A percentile compares a stretch with the other conserved stretches of the same genome.
phyloP scores from a whole-genome alignment of 1,139 yeast genomes.

The Taphrina wiesneri region DNA sequence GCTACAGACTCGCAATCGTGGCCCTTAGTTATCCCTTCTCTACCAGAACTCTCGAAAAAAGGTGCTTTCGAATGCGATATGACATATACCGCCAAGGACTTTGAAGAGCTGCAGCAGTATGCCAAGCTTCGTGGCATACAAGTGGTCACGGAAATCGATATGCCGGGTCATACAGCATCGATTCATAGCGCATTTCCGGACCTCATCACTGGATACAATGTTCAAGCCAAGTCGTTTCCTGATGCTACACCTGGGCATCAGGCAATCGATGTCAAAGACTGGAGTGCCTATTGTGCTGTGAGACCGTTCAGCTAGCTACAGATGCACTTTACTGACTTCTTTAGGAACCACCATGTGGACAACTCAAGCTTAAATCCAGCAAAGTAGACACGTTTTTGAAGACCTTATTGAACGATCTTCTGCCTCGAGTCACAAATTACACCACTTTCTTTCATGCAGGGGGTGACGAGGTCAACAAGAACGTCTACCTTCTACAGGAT shows the following conservation, averaged over 20 bases:
- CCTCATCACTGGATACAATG: slow-evolving; percentile 1
- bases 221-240: background rate
- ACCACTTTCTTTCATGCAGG: slow-evolving; percentile 19
- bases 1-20: slow-evolving; percentile 53
- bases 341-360: slow-evolving; percentile 54
- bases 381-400: slow-evolving; percentile 49
- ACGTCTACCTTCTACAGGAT: slow-evolving; percentile 9
- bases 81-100: slow-evolving; percentile 47
- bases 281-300: slow-evolving; percentile 15
- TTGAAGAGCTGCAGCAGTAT: slow-evolving; percentile 47
- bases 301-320: slow-evolving; percentile 41
- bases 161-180: slow-evolving; percentile 56
- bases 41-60: slow-evolving; percentile 50
- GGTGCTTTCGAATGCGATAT: slow-evolving; percentile 52
- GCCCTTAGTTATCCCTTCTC: slow-evolving; percentile 50
- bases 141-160: slow-evolving; percentile 54
- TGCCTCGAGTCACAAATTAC: slow-evolving; percentile 48
- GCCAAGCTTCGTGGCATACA: slow-evolving; percentile 52
- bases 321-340: slow-evolving; percentile 48
- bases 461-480: slow-evolving; percentile 25
- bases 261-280: background rate
- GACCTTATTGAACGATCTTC: slow-evolving; percentile 48
- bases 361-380: slow-evolving; percentile 48
- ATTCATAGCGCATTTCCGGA: slow-evolving; percentile 15
- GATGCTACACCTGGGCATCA: slow-evolving; percentile 44